These are phyloP conservation scores for Elaeis guineensis DNA, from an alignment of 176 grass and related monocot species.

Conservation along the genomic window DNA sequence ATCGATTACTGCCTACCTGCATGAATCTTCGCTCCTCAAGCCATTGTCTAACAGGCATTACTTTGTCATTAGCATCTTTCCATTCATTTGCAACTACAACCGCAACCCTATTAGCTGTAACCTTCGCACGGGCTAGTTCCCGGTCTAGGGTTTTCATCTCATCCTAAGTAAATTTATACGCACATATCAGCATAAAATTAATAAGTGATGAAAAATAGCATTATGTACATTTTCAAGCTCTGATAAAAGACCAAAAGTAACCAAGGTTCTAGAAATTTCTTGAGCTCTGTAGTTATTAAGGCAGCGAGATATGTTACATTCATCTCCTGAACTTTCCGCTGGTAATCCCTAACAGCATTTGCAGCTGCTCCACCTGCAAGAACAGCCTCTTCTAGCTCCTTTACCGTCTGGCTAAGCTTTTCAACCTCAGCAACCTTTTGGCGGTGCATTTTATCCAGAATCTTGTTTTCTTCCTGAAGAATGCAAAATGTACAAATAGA, in stretches of 20 bases:
- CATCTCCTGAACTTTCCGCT: constrained; percentile 97
- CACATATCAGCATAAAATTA: neutral
- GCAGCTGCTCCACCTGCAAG: constrained; percentile 91
- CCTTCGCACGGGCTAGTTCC: constrained; percentile 86
- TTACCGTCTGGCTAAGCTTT: constrained; percentile 86
- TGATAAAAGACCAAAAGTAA: neutral
- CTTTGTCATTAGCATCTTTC: constrained; percentile 98
- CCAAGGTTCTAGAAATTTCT: neutral
- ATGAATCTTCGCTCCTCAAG: constrained; percentile 81
- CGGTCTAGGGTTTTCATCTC: constrained; percentile 97
- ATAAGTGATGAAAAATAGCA: no score
- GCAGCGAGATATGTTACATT: constrained; percentile 47
- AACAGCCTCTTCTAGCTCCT: constrained; percentile 92
- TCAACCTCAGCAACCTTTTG: constrained; percentile 97
- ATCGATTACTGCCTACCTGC: constrained; percentile 44
- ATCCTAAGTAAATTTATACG: constrained; percentile 36
- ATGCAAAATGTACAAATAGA: neutral
- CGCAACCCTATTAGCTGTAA: constrained; percentile 92
- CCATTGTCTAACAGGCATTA: constrained; percentile 99
- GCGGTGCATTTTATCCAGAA: constrained; percentile 92
- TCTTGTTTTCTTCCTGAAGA: constrained; percentile 91
- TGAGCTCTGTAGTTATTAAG: neutral
- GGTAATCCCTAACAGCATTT: constrained; percentile 96
- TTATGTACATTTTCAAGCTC: no score
- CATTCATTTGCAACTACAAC: constrained; percentile 99